These are phyloP conservation scores for Moricandia arvensis DNA, from an alignment of 345 rosid genomes.

Conservation along the genomic window DNA sequence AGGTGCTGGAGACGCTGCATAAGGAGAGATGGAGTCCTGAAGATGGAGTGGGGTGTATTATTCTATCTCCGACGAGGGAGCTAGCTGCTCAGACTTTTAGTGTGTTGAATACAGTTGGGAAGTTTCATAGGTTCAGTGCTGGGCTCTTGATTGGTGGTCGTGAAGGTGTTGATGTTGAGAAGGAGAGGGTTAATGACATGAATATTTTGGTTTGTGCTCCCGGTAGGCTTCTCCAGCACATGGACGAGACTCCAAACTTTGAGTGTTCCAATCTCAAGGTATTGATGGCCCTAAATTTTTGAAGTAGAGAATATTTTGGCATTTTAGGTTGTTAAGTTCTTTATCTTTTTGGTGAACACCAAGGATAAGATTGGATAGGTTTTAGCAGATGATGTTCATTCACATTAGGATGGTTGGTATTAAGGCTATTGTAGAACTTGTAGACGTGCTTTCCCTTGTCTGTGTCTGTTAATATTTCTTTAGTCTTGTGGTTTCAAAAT, in stretches of 20 bases:
- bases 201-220: slow-evolving; percentile 92
- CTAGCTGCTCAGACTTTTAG: slow-evolving; percentile 80
- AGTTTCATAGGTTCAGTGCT: slow-evolving; percentile 73
- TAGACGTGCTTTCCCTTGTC: background rate
- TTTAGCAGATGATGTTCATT: background rate
- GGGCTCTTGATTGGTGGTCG: slow-evolving; percentile 94
- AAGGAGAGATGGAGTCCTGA: slow-evolving; percentile 83
- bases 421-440: slow-evolving; percentile 2
- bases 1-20: slow-evolving; percentile 82
- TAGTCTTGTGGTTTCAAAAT: background rate
- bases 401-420: slow-evolving; percentile 6
- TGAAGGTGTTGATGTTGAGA: slow-evolving; percentile 73
- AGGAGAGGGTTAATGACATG: slow-evolving; percentile 71
- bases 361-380: background rate
- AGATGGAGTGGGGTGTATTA: slow-evolving; percentile 92
- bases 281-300: slow-evolving; percentile 13
- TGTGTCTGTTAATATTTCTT: background rate
- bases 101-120: slow-evolving; percentile 73
- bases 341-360: background rate
- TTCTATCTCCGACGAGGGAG: slow-evolving; percentile 91
- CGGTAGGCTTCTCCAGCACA: slow-evolving; percentile 93
- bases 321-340: background rate
- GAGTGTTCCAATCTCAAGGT: slow-evolving; percentile 96
- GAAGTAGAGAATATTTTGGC: background rate
- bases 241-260: slow-evolving; percentile 95